A percentile compares a stretch with the other conserved stretches of the same genome.
phyloP scores from a whole-genome alignment of 2,329 filamentous ascomycete species.

The Scedosporium apiospermum region DNA sequence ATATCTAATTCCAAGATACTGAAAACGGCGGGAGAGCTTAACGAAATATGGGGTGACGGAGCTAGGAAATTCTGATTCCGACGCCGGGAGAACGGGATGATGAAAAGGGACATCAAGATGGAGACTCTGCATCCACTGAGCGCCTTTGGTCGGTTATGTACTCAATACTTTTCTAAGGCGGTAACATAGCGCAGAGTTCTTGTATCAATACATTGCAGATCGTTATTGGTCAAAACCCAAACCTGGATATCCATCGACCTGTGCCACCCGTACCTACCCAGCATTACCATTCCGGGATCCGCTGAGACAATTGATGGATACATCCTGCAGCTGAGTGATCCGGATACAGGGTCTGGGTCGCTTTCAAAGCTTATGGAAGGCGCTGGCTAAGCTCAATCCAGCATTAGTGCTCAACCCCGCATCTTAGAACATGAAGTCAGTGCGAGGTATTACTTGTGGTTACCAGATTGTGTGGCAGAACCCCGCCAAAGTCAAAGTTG shows the following conservation, averaged over 20 bases:
- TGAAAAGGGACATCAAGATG: no score
- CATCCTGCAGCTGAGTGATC: neutral
- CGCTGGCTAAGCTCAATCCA: neutral
- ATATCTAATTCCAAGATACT: neutral
- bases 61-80: neutral
- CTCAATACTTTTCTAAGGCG: no score
- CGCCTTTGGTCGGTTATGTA: neutral
- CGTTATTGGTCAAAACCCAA: no score
- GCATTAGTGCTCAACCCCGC: neutral
- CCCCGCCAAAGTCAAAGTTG: neutral
- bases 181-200: no score
- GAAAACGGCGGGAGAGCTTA: neutral
- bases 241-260: no score
- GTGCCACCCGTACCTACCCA: neutral
- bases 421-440: neutral
- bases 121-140: neutral
- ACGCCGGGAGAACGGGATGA: neutral
- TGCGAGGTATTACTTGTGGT: neutral
- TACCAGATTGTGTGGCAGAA: neutral
- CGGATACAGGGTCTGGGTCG: neutral
- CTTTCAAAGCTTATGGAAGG: neutral
- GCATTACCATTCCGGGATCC: neutral
- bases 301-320: no score
- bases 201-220: no score
- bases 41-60: neutral